These are phyloP conservation scores for Annona cherimola DNA, from an alignment of 164 flowering plant genomes.

Conservation along the genomic window DNA sequence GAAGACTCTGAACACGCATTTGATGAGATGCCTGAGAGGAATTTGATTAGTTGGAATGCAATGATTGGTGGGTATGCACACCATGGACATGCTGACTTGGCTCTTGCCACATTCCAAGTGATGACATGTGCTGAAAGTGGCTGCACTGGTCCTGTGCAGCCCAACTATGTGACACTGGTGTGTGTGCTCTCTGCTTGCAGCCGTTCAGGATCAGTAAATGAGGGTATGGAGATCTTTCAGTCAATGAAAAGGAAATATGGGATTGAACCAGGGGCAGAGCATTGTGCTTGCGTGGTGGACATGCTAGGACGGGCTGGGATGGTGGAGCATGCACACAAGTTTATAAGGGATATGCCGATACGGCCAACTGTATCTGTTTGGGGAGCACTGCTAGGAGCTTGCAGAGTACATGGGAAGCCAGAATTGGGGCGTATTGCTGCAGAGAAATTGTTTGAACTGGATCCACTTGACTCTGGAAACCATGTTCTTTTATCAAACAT, in stretches of 20 bases:
- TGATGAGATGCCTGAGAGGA: slow-evolving; percentile 46
- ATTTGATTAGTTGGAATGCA: slow-evolving; percentile 72
- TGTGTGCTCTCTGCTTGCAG: slow-evolving; percentile 74
- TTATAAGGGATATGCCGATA: slow-evolving; percentile 57
- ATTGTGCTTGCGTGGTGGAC: slow-evolving; percentile 90
- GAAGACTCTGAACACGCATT: slow-evolving; percentile 57
- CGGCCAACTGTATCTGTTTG: slow-evolving; percentile 67
- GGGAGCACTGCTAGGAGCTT: slow-evolving; percentile 82
- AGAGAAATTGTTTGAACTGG: slow-evolving; percentile 60
- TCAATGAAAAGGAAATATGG: slow-evolving; percentile 55
- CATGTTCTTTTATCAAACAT: slow-evolving; percentile 78
- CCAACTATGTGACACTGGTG: slow-evolving; percentile 70
- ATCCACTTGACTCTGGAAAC: slow-evolving; percentile 82
- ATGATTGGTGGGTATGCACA: slow-evolving; percentile 78
- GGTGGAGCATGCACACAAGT: slow-evolving; percentile 64
- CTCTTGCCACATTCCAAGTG: slow-evolving; percentile 49
- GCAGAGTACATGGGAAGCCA: slow-evolving; percentile 57
- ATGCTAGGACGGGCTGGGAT: slow-evolving; percentile 72
- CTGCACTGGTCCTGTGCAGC: slow-evolving; percentile 14
- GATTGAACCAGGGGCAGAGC: slow-evolving; percentile 69
- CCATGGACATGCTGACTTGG: slow-evolving; percentile 63
- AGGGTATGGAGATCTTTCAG: slow-evolving; percentile 59
- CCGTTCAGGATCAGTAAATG: slow-evolving; percentile 59
- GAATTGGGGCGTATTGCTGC: slow-evolving; percentile 70
- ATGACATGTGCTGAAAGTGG: slow-evolving; percentile 31